phyloP scores from a whole-genome alignment of 176 grass and related monocot species.

The Lolium multiflorum region DNA sequence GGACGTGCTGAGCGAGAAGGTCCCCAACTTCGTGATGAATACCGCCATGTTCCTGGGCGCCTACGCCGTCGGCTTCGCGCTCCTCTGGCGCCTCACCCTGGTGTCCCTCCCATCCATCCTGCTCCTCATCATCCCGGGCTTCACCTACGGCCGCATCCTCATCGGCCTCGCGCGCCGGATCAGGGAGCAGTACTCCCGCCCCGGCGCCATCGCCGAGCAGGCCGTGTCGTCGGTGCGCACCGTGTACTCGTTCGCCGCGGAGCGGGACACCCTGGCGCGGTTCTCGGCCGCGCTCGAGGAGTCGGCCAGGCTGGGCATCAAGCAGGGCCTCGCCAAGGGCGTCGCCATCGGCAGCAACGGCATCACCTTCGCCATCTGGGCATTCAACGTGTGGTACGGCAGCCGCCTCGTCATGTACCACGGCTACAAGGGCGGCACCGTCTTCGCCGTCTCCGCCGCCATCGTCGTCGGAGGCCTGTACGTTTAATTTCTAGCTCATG shows the following conservation, averaged over 20 bases:
- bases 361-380: slow-evolving; percentile 86
- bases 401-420: slow-evolving; percentile 98
- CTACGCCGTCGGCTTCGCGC: slow-evolving; percentile 71
- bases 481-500: background rate
- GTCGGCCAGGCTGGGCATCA: slow-evolving; percentile 70
- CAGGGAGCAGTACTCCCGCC: slow-evolving; percentile 71
- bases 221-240: slow-evolving; percentile 85
- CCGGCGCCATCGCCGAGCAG: slow-evolving; percentile 79
- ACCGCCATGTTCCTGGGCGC: slow-evolving; percentile 67
- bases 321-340: slow-evolving; percentile 92
- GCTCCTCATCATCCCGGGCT: slow-evolving; percentile 83
- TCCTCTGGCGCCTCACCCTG: slow-evolving; percentile 78
- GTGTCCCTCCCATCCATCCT: slow-evolving; percentile 74
- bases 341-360: slow-evolving; percentile 89
- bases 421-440: slow-evolving; percentile 73
- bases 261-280: slow-evolving; percentile 61
- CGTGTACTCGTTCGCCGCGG: slow-evolving; percentile 85
- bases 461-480: slow-evolving; percentile 84
- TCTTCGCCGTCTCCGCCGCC: slow-evolving; percentile 75
- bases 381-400: slow-evolving; percentile 90
- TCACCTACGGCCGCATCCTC: slow-evolving; percentile 87
- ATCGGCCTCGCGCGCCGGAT: slow-evolving; percentile 76
- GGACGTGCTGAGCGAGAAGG: slow-evolving; percentile 90
- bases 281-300: slow-evolving; percentile 79
- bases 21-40: slow-evolving; percentile 99